These are phyloP conservation scores for Orbilia javanica DNA, from an alignment of 2,329 filamentous ascomycete species.

Conservation along the genomic window DNA sequence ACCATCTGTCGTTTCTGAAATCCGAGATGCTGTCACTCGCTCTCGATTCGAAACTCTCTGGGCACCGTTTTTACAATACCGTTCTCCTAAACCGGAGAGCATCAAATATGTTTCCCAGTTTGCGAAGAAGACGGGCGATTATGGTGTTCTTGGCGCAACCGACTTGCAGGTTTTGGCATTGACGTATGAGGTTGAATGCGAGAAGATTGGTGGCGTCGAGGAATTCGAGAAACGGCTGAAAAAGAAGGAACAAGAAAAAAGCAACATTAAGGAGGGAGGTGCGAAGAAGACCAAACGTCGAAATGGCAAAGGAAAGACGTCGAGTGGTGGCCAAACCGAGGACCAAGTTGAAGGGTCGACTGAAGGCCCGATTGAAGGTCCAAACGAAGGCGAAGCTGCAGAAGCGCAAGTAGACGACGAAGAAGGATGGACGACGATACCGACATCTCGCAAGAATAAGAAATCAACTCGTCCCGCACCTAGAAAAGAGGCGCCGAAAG, in stretches of 20 bases:
- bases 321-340: not conserved
- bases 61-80: constrained; percentile 83
- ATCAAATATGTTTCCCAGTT: constrained; percentile 85
- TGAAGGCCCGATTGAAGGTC: no score
- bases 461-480: not conserved
- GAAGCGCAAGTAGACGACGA: constrained; percentile 17
- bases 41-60: constrained; percentile 85
- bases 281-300: constrained; percentile 20
- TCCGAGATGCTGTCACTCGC: constrained; percentile 84
- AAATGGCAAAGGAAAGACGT: not conserved
- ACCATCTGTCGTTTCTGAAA: constrained; percentile 87
- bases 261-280: not conserved
- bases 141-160: constrained; percentile 85
- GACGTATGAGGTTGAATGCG: constrained; percentile 93
- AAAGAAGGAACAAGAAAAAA: constrained; percentile 14
- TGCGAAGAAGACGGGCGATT: constrained; percentile 88
- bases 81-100: constrained; percentile 80
- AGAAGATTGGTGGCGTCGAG: constrained; percentile 73
- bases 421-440: constrained; percentile 43
- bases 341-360: no score
- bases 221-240: constrained; percentile 36
- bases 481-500: not conserved
- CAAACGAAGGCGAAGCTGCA: not conserved
- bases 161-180: constrained; percentile 91
- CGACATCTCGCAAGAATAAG: constrained; percentile 20